phyloP scores from a whole-genome alignment of 345 rosid species.

The Brassica rapa region DNA sequence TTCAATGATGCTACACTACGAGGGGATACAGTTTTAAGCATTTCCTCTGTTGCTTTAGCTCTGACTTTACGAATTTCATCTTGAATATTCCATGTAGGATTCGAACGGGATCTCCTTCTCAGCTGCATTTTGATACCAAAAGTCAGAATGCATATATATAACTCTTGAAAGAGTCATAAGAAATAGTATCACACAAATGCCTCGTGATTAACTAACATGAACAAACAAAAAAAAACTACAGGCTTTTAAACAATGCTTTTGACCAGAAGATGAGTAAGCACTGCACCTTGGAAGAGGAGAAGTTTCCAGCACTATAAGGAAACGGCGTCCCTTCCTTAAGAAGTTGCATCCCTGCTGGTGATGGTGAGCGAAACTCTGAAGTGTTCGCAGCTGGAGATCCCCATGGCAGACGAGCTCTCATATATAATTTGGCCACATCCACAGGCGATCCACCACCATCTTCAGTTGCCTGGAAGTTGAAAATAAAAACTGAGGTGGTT shows the following conservation, averaged over 20 bases:
- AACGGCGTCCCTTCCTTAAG: conserved; percentile 57
- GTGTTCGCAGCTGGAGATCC: conserved; percentile 56
- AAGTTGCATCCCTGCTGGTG: conserved; percentile 48
- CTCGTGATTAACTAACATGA: background rate
- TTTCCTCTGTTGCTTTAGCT: conserved; percentile 83
- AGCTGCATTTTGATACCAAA: conserved; percentile 51
- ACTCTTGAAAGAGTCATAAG: background rate
- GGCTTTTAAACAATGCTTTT: background rate
- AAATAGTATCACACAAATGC: conserved; percentile 19
- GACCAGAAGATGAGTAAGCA: too few species aligned
- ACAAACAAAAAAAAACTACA: conserved; percentile 1
- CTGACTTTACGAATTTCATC: conserved; percentile 91
- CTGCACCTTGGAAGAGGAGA: conserved; percentile 67
- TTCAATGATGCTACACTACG: conserved; percentile 48
- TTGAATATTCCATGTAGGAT: conserved; percentile 72
- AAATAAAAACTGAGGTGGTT: conserved; percentile 21
- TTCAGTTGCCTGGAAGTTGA: conserved; percentile 46
- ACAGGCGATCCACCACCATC: conserved; percentile 74
- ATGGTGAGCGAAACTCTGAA: conserved; percentile 47
- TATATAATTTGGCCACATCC: conserved; percentile 77
- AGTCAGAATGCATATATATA: conserved; percentile 4
- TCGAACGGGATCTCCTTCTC: conserved; percentile 53
- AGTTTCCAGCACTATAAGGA: conserved; percentile 45
- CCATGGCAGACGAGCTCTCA: conserved; percentile 70
- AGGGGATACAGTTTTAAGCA: conserved; percentile 57